Conservation (phyloP, 495 filamentous ascomycete species). For the Hapsidospora chrysogenum region DNA sequence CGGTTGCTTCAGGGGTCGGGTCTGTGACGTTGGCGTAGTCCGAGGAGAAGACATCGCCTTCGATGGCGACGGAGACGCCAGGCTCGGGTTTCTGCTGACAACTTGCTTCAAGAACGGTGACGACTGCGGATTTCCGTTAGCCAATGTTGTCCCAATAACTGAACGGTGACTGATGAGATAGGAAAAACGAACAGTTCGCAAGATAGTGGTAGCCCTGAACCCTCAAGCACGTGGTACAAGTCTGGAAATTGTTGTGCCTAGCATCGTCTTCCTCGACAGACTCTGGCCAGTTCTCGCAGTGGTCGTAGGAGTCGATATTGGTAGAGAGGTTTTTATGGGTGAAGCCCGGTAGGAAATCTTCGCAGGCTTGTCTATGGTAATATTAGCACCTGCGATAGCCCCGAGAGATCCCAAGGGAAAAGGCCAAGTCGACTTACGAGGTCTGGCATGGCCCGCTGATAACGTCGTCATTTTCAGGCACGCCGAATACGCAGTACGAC, state of each 20-base stretch:
- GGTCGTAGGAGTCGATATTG: constrained; percentile 15
- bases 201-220: constrained; percentile 12
- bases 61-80: constrained; percentile 22
- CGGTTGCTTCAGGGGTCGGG: background rate
- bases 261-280: too few relatives aligned
- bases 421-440: constrained; percentile 11
- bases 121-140: constrained; percentile 9
- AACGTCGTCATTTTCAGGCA: constrained; percentile 7
- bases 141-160: too few relatives aligned
- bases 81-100: constrained; percentile 23
- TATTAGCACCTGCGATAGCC: constrained; percentile 4
- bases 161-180: too few relatives aligned
- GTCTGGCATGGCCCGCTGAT: constrained; percentile 20
- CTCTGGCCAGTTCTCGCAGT: constrained; percentile 22
- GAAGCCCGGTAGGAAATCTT: constrained; percentile 15
- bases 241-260: too few relatives aligned
- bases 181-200: constrained; percentile 19
- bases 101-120: constrained; percentile 28
- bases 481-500: constrained; percentile 21
- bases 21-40: constrained; percentile 2
- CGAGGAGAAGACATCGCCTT: constrained; percentile 31
- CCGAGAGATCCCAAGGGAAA: too few relatives aligned
- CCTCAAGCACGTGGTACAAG: constrained; percentile 18
- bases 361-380: constrained; percentile 22
- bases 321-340: constrained; percentile 18